Conservation (phyloP, 1,284 basidiomycete species). For the Moniliella sp. region DNA sequence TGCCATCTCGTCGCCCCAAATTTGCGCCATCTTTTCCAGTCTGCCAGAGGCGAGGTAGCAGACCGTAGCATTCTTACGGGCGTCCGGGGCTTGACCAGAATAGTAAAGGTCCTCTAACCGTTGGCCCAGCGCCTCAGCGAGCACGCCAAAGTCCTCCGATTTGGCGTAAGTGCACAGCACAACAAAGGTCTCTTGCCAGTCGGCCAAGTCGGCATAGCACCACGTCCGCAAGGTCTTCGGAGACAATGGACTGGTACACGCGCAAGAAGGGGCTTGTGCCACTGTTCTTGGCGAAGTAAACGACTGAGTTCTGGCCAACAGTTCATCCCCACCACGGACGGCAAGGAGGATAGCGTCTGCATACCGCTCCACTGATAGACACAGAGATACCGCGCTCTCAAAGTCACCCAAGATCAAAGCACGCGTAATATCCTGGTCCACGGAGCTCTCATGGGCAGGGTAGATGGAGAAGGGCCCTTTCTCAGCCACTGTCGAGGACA, state of each 20-base stretch:
- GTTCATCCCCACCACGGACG: constrained; percentile 66
- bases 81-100: constrained; percentile 39
- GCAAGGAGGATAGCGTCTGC: constrained; percentile 86
- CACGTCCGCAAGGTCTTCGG: constrained; percentile 70
- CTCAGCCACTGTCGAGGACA: too few species aligned
- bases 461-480: constrained; percentile 95
- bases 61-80: constrained; percentile 69
- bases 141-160: constrained; percentile 57
- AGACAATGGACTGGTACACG: constrained; percentile 82
- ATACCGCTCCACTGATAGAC: constrained; percentile 66
- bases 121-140: constrained; percentile 77
- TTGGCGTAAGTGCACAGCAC: constrained; percentile 84
- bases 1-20: constrained; percentile 74
- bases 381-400: constrained; percentile 69
- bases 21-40: constrained; percentile 66
- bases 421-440: constrained; percentile 69
- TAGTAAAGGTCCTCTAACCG: constrained; percentile 61
- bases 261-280: constrained; percentile 65
- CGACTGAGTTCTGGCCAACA: constrained; percentile 73
- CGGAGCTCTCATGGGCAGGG: constrained; percentile 64
- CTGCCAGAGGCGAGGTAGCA: constrained; percentile 67
- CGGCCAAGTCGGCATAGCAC: constrained; percentile 80
- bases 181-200: constrained; percentile 94
- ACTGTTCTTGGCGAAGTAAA: constrained; percentile 69
- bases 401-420: constrained; percentile 87